Evolutionary conservation across 257 asterid species (phyloP), one percentile per base, ranked within the genome.

Genomic region (Prunella vulgaris): DNA sequence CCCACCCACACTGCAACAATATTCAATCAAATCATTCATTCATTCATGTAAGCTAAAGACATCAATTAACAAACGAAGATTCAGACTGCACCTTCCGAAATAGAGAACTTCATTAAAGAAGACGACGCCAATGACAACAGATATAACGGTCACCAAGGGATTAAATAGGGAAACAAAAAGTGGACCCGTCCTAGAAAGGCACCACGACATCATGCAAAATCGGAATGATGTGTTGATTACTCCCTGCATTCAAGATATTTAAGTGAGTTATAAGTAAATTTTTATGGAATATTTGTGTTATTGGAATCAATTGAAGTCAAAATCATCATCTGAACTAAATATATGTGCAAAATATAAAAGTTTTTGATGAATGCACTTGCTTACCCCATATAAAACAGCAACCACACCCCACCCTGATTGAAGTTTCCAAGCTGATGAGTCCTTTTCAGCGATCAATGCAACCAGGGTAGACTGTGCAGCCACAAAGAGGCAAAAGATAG

Each of bases 111-210:
- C 90, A 12, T 77, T 76, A 3, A 76, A 32, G 70, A 81, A 83
- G 62, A 81, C 25, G 54, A 80, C 73, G 1, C 82, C 86, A 35
- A 83, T 77, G 74, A 71, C 69, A 42, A 70, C 71, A 18, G 91
- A 78, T 37, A 83, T 59, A 70, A 85, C 84, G 10, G 83, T 75
- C 17, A 81, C 77, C 73, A 85, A 66, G 0, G 91, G 91, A 20
- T 81, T 81, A 22, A 85, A 85, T 38, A 85, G 70, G 22, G 91
- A 83, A 7, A 85, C 91, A 30, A 85, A 81, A 22, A 85, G 91
- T 3, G 91, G 91, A n/a, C 86, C 87, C 7, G 77, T 75, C 79
- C 79, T 83, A 25, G 79, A 59, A 24, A 85, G 84, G 82, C 88
- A 85, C 91, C 91, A 85, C 1, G 85, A 74, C 78, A 81, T 77